Conservation (phyloP, 495 filamentous ascomycete species). For the Tuber indicum region DNA sequence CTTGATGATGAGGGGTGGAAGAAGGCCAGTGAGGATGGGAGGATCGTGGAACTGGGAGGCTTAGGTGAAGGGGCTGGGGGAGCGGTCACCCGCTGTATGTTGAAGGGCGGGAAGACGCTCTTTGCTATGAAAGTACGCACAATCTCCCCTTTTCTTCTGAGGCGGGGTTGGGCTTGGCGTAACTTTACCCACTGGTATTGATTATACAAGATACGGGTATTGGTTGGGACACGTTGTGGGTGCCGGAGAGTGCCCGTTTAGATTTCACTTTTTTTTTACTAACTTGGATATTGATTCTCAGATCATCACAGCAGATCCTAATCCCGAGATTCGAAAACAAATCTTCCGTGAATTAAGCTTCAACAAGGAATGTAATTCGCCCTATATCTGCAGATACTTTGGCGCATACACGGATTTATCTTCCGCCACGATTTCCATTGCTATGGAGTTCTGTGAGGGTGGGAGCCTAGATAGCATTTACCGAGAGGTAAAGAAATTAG, state of each 20-base stretch:
- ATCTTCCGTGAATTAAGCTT: constrained; percentile 92
- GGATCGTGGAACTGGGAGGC: constrained; percentile 80
- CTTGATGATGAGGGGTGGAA: constrained; percentile 92
- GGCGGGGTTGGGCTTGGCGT: neutral
- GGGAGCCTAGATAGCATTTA: constrained; percentile 93
- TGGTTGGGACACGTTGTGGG: neutral
- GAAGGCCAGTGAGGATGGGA: constrained; percentile 78
- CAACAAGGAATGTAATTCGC: constrained; percentile 92
- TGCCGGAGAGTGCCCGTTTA: constrained; percentile 17
- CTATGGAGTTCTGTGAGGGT: constrained; percentile 98
- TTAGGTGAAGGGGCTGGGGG: constrained; percentile 93
- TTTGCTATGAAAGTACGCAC: constrained; percentile 86
- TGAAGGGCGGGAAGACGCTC: constrained; percentile 84
- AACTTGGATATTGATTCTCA: constrained; percentile 44
- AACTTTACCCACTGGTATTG: neutral
- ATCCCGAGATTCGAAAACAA: constrained; percentile 95
- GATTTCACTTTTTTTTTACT: constrained; percentile 19
- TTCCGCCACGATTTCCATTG: constrained; percentile 90
- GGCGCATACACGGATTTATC: constrained; percentile 91
- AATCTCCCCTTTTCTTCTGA: constrained; percentile 4
- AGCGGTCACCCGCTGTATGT: constrained; percentile 81
- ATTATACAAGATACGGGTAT: neutral
- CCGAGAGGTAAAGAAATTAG: constrained; percentile 89
- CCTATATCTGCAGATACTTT: constrained; percentile 94
- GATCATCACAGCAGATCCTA: constrained; percentile 97